phyloP scores from a whole-genome alignment of 768 basidiomycete genomes.

The Hygrophorus pudorinus region DNA sequence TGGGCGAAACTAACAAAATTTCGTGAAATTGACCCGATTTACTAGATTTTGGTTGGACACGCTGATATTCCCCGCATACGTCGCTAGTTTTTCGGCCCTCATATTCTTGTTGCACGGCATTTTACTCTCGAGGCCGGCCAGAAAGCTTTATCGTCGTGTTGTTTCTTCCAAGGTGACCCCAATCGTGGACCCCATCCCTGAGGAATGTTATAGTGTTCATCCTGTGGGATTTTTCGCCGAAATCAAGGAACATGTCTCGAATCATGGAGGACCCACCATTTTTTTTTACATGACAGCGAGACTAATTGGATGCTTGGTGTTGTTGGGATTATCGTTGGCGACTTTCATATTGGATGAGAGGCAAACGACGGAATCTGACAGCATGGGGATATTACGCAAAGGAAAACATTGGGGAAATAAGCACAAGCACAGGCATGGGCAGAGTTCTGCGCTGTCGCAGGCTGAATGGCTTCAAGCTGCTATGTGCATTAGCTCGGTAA shows the following conservation, averaged over 20 bases:
- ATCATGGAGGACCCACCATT: conserved; percentile 35
- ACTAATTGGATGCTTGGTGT: conserved; percentile 30
- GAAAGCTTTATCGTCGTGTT: too few relatives aligned
- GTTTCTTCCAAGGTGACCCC: too few relatives aligned
- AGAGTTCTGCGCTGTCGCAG: conserved; percentile 10
- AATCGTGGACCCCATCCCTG: too few relatives aligned
- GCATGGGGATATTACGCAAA: not conserved
- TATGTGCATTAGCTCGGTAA: not conserved
- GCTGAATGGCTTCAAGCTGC: conserved; percentile 21
- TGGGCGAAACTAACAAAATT: too few relatives aligned
- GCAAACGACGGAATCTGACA: conserved; percentile 3
- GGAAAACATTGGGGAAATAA: conserved; percentile 17
- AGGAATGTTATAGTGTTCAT: too few relatives aligned
- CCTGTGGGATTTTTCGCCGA: conserved; percentile 23
- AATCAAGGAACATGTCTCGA: conserved; percentile 27
- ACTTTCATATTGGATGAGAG: conserved; percentile 26
- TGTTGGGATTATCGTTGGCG: conserved; percentile 43
- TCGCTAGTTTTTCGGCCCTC: conserved; percentile 23
- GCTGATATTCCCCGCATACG: conserved; percentile 26
- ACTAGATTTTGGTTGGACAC: conserved; percentile 9
- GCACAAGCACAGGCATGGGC: conserved; percentile 10
- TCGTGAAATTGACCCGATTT: not conserved
- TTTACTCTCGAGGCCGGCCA: too few relatives aligned
- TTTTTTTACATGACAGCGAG: conserved; percentile 38
- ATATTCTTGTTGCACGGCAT: conserved; percentile 12